phyloP scores from a whole-genome alignment of 2,329 filamentous ascomycete genomes.

The Dactylellina leptospora region DNA sequence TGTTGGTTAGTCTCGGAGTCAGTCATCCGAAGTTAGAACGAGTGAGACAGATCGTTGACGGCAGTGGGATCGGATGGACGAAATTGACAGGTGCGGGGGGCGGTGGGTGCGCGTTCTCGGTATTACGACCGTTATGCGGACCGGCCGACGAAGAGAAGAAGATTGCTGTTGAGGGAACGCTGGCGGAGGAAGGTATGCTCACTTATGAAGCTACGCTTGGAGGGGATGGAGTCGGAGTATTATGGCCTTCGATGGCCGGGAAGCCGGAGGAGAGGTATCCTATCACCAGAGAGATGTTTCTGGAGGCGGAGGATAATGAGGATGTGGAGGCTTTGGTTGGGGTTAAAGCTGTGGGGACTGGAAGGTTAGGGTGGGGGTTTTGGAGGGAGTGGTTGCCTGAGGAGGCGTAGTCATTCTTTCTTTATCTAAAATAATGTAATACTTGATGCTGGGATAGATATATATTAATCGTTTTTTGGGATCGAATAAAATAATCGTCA shows the following conservation, averaged over 20 bases:
- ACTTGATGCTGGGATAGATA: background rate
- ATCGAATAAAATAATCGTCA: conserved; percentile 16
- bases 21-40: conserved; percentile 93
- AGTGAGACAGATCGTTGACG: conserved; percentile 87
- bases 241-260: conserved; percentile 87
- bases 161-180: conserved; percentile 70
- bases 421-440: background rate
- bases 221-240: conserved; percentile 89
- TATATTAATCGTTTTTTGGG: conserved; percentile 15
- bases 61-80: conserved; percentile 91
- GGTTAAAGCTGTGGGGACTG: conserved; percentile 73
- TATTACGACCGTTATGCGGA: conserved; percentile 68
- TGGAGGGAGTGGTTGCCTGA: conserved; percentile 68
- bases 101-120: conserved; percentile 92
- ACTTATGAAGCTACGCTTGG: conserved; percentile 90
- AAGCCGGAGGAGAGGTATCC: conserved; percentile 84
- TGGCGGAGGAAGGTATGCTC: conserved; percentile 77
- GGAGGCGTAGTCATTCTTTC: conserved; percentile 55
- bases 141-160: conserved; percentile 63
- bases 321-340: conserved; percentile 89
- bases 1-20: conserved; percentile 88
- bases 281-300: conserved; percentile 88
- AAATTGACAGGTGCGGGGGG: conserved; percentile 96
- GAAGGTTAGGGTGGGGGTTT: conserved; percentile 84
- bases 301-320: conserved; percentile 82